Conservation (phyloP, 164 flowering plant genomes). For the Magnolia sinica region DNA sequence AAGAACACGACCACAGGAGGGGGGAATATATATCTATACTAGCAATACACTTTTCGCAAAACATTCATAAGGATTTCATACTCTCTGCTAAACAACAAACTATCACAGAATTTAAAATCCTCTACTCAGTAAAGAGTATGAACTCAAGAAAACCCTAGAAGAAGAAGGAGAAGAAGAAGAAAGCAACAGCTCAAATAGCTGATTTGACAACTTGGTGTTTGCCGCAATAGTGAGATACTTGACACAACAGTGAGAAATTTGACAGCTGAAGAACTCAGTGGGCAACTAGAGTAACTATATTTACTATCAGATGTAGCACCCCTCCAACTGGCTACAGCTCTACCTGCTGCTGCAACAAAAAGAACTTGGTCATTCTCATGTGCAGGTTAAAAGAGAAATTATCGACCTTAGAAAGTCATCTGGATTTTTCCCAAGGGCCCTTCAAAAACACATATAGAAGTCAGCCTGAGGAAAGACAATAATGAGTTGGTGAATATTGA, state of each 20-base stretch:
- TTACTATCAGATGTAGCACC: not conserved
- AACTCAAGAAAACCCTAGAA: not conserved
- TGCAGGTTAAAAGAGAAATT: not conserved
- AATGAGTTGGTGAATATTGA: too few species aligned
- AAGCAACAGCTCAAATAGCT: not conserved
- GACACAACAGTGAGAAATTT: not conserved
- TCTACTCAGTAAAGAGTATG: not conserved
- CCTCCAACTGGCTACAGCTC: not conserved
- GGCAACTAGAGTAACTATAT: not conserved
- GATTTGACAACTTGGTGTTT: not conserved
- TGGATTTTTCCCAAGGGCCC: not conserved
- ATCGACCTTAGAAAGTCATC: not conserved
- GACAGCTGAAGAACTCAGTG: constrained; percentile 1
- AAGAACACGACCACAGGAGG: not conserved
- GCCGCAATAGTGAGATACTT: not conserved
- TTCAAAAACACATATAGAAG: too few species aligned
- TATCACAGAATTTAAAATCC: too few species aligned
- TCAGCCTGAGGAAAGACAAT: too few species aligned
- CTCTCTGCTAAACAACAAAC: not conserved
- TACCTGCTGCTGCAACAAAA: not conserved
- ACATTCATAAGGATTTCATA: not conserved
- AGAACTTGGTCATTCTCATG: not conserved
- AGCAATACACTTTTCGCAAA: not conserved
- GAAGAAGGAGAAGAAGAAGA: not conserved
- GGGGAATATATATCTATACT: not conserved